Percentiles rank a stretch among this genome's conserved stretches.
phyloP scores from a whole-genome alignment of 2,329 filamentous ascomycete genomes.

The Colletotrichum sp. region DNA sequence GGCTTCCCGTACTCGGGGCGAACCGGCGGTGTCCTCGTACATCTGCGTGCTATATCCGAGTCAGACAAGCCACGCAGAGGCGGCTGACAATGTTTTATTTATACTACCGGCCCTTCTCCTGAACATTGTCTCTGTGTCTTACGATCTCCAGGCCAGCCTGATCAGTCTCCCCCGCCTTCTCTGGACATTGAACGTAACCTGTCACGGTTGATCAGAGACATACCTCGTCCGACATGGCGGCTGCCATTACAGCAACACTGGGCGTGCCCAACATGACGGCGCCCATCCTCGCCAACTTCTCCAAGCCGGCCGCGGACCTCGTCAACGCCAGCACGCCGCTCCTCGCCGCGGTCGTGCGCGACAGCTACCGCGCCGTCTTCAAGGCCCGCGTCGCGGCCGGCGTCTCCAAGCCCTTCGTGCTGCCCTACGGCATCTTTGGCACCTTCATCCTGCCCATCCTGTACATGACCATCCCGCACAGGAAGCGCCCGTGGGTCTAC shows the following conservation, averaged over 20 bases:
- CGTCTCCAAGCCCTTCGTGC: constrained; percentile 49
- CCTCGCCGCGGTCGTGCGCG: constrained; percentile 25
- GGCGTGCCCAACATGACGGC: constrained; percentile 4
- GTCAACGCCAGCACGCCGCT: constrained; percentile 12
- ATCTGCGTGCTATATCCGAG: not conserved
- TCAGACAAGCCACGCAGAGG: not conserved
- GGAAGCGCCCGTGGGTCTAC: constrained; percentile 54
- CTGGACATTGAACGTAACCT: not conserved
- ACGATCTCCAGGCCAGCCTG: not conserved
- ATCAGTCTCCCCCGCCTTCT: not conserved
- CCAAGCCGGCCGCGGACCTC: not conserved
- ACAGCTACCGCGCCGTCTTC: constrained; percentile 42
- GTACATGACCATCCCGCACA: constrained; percentile 63
- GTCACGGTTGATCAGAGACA: not conserved
- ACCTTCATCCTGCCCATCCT: constrained; percentile 54
- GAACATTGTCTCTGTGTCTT: not conserved
- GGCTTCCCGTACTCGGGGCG: not conserved
- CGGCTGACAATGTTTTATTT: constrained; percentile 5
- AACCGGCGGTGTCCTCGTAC: not conserved
- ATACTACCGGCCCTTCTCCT: not conserved
- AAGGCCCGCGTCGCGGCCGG: constrained; percentile 40
- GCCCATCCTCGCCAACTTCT: constrained; percentile 2
- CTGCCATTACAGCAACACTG: not conserved
- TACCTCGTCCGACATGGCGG: not conserved
- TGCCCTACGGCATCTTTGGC: constrained; percentile 57